phyloP scores from a whole-genome alignment of 148 eudicot genomes.

The Vaccinium myrtillus region DNA sequence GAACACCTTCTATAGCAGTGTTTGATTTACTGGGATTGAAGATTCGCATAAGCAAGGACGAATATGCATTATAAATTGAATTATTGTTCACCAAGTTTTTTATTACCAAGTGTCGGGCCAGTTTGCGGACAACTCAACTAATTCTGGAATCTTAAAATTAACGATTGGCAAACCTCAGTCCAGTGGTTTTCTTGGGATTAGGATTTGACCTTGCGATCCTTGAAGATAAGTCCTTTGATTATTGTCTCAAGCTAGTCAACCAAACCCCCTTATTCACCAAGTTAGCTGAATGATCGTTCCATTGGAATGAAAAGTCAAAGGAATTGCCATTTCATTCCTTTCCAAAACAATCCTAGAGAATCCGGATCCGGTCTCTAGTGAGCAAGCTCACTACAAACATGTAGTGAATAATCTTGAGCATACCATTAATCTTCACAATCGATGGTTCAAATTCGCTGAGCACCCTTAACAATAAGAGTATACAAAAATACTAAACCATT shows the following conservation, averaged over 20 bases:
- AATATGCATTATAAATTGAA: background rate
- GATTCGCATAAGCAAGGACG: background rate
- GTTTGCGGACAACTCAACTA: background rate
- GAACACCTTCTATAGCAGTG: background rate
- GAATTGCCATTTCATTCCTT: background rate
- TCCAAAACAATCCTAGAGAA: background rate
- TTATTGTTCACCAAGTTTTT: background rate
- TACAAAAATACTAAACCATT: too few relatives aligned
- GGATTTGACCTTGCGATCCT: background rate
- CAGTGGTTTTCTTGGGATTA: background rate
- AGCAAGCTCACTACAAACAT: too few relatives aligned
- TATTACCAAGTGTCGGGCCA: background rate
- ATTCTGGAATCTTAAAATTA: background rate
- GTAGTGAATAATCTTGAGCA: too few relatives aligned
- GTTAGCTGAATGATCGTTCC: background rate
- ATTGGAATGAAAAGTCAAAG: background rate
- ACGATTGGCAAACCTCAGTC: background rate
- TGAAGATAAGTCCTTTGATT: background rate
- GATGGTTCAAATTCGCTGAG: too few relatives aligned
- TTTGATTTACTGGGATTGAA: too few relatives aligned
- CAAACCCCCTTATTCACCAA: background rate
- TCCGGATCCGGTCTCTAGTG: too few relatives aligned
- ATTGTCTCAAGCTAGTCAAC: background rate
- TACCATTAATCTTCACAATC: too few relatives aligned
- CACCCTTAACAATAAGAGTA: too few relatives aligned